phyloP scores from a whole-genome alignment of 495 filamentous ascomycete genomes.

The Neurospora sp. region DNA sequence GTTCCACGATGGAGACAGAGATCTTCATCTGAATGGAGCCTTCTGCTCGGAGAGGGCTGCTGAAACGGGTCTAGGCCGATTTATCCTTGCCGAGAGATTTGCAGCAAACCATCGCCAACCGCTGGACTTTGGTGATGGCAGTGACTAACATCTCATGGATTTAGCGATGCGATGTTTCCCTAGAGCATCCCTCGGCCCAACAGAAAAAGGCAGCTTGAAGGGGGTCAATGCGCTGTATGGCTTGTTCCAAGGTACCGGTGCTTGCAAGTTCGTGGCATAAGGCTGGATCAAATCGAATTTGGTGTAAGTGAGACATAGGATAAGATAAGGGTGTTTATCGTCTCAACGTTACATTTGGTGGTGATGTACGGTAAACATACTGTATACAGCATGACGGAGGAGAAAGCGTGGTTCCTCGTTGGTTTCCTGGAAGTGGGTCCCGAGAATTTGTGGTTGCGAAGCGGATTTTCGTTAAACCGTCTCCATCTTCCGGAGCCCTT shows the following conservation, averaged over 20 bases:
- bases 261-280: background rate
- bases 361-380: background rate
- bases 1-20: constrained; percentile 20
- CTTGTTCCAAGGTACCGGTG: background rate
- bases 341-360: background rate
- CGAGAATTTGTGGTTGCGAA: background rate
- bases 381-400: background rate
- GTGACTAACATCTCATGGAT: background rate
- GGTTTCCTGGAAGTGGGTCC: background rate
- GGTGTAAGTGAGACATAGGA: background rate
- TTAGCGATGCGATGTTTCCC: background rate
- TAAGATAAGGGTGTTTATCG: background rate
- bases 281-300: background rate
- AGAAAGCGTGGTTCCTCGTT: background rate
- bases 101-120: constrained; percentile 8
- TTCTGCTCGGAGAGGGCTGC: constrained; percentile 27
- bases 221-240: background rate
- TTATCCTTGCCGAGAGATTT: constrained; percentile 18
- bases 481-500: background rate
- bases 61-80: constrained; percentile 26
- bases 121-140: background rate
- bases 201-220: background rate
- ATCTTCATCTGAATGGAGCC: constrained; percentile 29
- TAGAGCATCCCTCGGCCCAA: background rate
- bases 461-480: background rate